Percentiles rank a stretch among this genome's conserved stretches.
Conservation (phyloP, 768 basidiomycete species). For the Russula dissimulans region DNA sequence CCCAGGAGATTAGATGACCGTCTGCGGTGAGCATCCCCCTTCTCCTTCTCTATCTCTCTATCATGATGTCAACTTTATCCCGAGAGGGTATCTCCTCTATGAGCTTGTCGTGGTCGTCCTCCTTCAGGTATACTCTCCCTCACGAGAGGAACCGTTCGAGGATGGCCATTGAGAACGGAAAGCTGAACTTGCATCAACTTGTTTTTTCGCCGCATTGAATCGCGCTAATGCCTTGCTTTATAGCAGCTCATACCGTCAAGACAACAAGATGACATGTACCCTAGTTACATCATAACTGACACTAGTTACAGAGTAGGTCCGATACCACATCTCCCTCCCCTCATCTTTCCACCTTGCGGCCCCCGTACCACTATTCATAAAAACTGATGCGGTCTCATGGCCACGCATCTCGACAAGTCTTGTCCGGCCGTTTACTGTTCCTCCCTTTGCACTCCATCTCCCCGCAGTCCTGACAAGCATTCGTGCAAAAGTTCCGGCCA, state of each 20-base stretch:
- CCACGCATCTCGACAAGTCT: constrained; percentile 57
- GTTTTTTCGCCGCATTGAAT: too few relatives aligned
- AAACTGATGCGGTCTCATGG: constrained; percentile 3
- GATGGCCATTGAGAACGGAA: constrained; percentile 10
- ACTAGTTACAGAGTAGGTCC: not conserved
- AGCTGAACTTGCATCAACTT: not conserved
- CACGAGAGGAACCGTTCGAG: constrained; percentile 9
- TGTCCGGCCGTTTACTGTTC: constrained; percentile 70
- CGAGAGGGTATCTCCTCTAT: constrained; percentile 1
- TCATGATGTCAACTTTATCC: constrained; percentile 1
- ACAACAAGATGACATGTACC: not conserved
- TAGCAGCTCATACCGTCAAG: not conserved
- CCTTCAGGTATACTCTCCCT: constrained; percentile 5
- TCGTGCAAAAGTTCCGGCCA: constrained; percentile 62
- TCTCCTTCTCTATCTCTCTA: not conserved
- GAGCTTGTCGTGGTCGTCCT: constrained; percentile 3
- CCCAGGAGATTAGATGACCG: not conserved
- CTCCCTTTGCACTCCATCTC: constrained; percentile 69
- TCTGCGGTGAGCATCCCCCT: too few relatives aligned
- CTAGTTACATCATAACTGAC: not conserved
- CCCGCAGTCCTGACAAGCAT: constrained; percentile 76
- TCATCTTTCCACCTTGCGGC: not conserved
- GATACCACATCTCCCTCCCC: not conserved
- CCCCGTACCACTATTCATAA: not conserved
- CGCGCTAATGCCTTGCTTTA: too few relatives aligned